Evolutionary conservation across 75 land plant species (phyloP).

Genomic region (Sequoia sempervirens): DNA sequence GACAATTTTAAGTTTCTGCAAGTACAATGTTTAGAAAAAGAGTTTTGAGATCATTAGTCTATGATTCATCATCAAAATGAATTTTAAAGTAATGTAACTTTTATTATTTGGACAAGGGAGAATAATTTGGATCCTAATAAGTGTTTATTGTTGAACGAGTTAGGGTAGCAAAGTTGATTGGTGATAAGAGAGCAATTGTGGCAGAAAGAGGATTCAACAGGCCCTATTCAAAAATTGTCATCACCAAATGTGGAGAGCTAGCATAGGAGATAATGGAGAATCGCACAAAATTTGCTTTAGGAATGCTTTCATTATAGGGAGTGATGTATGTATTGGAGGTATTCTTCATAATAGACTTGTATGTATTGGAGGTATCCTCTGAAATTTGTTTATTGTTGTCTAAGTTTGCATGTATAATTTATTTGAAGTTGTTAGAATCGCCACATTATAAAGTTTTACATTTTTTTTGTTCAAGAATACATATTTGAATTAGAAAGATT

Average conservation of each 20-base stretch:
- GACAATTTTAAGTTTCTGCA: neutral
- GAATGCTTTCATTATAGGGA: neutral
- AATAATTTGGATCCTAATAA: neutral
- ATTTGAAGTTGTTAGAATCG: too few relatives aligned
- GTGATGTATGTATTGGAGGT: neutral
- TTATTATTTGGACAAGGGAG: neutral
- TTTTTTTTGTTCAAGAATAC: too few relatives aligned
- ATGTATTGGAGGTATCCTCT: too few relatives aligned
- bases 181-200: conserved; percentile 91
- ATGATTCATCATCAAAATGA: too few relatives aligned
- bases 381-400: too few relatives aligned
- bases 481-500: too few relatives aligned
- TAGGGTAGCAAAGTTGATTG: conserved; percentile 93
- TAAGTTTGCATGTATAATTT: too few relatives aligned
- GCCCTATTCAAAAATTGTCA: conserved; percentile 78
- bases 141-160: neutral
- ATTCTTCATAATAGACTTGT: too few relatives aligned
- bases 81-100: too few relatives aligned
- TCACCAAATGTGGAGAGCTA: conserved; percentile 71
- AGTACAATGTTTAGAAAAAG: neutral
- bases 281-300: neutral
- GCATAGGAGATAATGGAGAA: neutral
- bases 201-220: conserved; percentile 98
- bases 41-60: too few relatives aligned
- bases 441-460: too few relatives aligned